Percentiles rank a stretch among this genome's conserved stretches.
Conservation (phyloP, 495 filamentous ascomycete species). For the Daldinia decipiens region DNA sequence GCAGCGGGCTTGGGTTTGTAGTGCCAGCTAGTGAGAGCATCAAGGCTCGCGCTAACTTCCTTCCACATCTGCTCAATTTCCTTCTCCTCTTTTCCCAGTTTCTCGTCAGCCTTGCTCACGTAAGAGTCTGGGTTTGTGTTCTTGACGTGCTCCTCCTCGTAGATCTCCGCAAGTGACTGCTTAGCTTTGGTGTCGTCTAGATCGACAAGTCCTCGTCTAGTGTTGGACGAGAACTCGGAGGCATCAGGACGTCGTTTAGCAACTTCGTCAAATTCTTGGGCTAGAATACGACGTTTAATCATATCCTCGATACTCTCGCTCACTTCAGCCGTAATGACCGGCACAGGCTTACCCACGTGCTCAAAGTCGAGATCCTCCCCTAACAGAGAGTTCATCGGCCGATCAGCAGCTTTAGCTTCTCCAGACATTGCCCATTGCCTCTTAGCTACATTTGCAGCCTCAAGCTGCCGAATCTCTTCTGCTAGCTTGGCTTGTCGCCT, state of each 20-base stretch:
- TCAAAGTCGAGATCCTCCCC: constrained; percentile 98
- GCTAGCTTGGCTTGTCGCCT: constrained; percentile 83
- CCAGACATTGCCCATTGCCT: constrained; percentile 90
- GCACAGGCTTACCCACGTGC: constrained; percentile 92
- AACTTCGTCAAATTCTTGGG: constrained; percentile 92
- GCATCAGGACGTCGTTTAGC: constrained; percentile 81
- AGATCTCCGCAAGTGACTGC: constrained; percentile 89
- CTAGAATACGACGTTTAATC: constrained; percentile 92
- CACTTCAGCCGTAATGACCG: constrained; percentile 92
- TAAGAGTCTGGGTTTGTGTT: constrained; percentile 80
- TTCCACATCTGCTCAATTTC: constrained; percentile 88
- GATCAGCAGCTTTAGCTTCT: constrained; percentile 82
- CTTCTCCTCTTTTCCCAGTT: constrained; percentile 80
- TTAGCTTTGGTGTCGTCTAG: constrained; percentile 87
- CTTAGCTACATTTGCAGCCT: constrained; percentile 89
- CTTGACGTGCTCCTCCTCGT: constrained; percentile 90
- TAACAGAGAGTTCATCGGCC: constrained; percentile 89
- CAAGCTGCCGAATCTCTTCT: constrained; percentile 89
- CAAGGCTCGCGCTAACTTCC: constrained; percentile 80
- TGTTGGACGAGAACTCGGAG: constrained; percentile 61
- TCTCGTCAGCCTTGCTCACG: constrained; percentile 82
- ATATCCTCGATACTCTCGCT: constrained; percentile 92
- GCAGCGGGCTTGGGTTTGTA: constrained; percentile 89
- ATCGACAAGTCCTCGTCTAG: constrained; percentile 76
- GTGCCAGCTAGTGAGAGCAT: constrained; percentile 91